Evolutionary conservation across 192 early-diverging fungal genomes (phyloP), one percentile per base, ranked within the genome.

Genomic region (Entomortierella chlamydospora): DNA sequence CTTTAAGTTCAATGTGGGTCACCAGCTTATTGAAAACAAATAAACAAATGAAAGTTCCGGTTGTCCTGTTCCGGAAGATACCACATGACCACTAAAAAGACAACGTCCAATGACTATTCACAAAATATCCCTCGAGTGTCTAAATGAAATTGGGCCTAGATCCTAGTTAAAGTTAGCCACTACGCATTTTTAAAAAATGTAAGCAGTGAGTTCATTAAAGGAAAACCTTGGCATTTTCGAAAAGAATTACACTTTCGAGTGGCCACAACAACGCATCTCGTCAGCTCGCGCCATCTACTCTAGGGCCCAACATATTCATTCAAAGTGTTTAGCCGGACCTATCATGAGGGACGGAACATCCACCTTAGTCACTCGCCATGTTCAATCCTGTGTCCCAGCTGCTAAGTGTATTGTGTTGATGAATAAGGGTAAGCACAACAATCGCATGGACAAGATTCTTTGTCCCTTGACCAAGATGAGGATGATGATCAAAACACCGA

Each of bases 301-400:
- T 20, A 29, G 67, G 4, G 81, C 88, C 15, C 78, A 90, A 26
- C 92, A 93, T 63, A 85, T 98, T 18, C 86, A 95, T 39, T 81
- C 86, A 10, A 78, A 90, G 47, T 94, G 93, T 62, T 67, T 98
- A 56, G 71, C 87, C 11, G 87, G 87, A 31, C 87, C 88, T 13
- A 78, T 95, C 26, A 87, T 98, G 87, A 79, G 66, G 6, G 87
- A 87, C 37, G 84, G 94, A 10, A 97, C 96, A 5, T 76, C 90
- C 15, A 74, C 97, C 15, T 84, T 98, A 13, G 95, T 97, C 33
- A 95, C 95, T 1, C 96, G 96, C 70, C 90, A 93, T 51, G 87
- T 92, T 20, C 60, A 84, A 2, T 68, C 87, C n/a, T 91, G 90
- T 49, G 72, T 91, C 43, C 67, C 81, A 3, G 88, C 85, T 25